These are phyloP conservation scores for Torulaspora indica DNA, from an alignment of 805 yeast genomes.

Conservation along the genomic window DNA sequence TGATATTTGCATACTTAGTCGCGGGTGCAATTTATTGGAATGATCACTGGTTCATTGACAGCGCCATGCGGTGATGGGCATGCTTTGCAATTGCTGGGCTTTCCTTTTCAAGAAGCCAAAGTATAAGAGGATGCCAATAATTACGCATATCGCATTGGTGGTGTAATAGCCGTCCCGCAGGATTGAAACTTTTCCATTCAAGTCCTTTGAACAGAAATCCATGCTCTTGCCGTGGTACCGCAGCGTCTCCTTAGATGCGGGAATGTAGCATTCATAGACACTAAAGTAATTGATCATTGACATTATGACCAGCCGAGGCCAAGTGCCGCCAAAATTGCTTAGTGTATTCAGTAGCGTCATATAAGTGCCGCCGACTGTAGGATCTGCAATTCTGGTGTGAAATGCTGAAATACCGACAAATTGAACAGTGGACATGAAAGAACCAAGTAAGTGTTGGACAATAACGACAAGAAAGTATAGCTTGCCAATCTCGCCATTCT, in stretches of 20 bases:
- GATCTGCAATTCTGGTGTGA: slow-evolving; percentile 94
- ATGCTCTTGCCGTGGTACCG: slow-evolving; percentile 16
- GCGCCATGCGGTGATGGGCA: slow-evolving; percentile 78
- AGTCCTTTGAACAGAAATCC: slow-evolving; percentile 16
- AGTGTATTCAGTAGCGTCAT: slow-evolving; percentile 94
- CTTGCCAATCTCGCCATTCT: slow-evolving; percentile 41
- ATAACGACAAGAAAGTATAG: slow-evolving; percentile 67
- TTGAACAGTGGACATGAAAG: slow-evolving; percentile 92
- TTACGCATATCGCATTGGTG: slow-evolving; percentile 68
- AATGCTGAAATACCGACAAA: slow-evolving; percentile 92
- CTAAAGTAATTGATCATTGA: slow-evolving; percentile 78
- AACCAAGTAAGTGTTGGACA: slow-evolving; percentile 74
- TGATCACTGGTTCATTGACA: slow-evolving; percentile 15
- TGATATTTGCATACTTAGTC: slow-evolving; percentile 53
- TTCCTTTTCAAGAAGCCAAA: slow-evolving; percentile 61
- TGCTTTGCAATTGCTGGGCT: slow-evolving; percentile 57
- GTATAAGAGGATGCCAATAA: slow-evolving; percentile 60
- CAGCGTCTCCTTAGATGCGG: slow-evolving; percentile 8
- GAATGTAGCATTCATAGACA: slow-evolving; percentile 50
- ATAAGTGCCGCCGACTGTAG: slow-evolving; percentile 93
- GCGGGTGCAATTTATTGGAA: slow-evolving; percentile 24
- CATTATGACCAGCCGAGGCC: slow-evolving; percentile 87
- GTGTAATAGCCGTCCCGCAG: slow-evolving; percentile 78
- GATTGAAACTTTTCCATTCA: slow-evolving; percentile 52
- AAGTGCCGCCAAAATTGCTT: slow-evolving; percentile 91